Evolutionary conservation across 352 stramenopile species (phyloP), one percentile per base, ranked within the genome.

Genomic region (Aphanomyces astaci): DNA sequence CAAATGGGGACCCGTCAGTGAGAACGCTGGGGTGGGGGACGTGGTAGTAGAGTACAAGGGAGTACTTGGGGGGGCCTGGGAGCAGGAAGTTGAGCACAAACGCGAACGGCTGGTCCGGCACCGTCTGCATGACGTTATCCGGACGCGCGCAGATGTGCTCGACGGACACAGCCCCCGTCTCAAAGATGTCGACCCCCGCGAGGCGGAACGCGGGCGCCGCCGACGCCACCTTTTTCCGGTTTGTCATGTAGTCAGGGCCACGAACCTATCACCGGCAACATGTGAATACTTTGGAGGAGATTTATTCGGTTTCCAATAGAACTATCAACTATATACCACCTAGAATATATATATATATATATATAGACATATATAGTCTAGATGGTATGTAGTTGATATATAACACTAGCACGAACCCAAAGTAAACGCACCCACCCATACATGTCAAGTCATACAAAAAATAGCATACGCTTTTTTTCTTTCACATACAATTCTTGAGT

Each of bases 21-120:
- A 90, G 32, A 7, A 89, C 59, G 1, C 75, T 79, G 31, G 75
- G 74, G 45, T 85, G 72, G 3, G 81, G 77, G 28, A 75, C 72
- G 56, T 92, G 83, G 73, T 88, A 92, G 66, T 89, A 92, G 49
- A 89, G 59, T 57, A 89, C 81, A 30, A 88, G 4, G 68, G 80
- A 83, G 45, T 89, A 82, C 31, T 78, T 76, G 25, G 80, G 81
- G 32, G 70, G 79, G 15, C 83, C 83, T 0, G 83, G 83, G 24
- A 91, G 77, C 22, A 91, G 74, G 63, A 91, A 91, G 72, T 90
- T 91, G 54, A 91, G 71, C 27, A 89, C 78, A 66, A 91, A 91
- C 25, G 83, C 89, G 65, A 90, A 90, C 13, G 81, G 83, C 78
- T 89, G 88, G 28, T 83, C 77, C 31, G 45, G 39, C 15, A 51